These are phyloP conservation scores for Pythium aquatile DNA, from an alignment of 352 stramenopile genomes.

Conservation along the genomic window DNA sequence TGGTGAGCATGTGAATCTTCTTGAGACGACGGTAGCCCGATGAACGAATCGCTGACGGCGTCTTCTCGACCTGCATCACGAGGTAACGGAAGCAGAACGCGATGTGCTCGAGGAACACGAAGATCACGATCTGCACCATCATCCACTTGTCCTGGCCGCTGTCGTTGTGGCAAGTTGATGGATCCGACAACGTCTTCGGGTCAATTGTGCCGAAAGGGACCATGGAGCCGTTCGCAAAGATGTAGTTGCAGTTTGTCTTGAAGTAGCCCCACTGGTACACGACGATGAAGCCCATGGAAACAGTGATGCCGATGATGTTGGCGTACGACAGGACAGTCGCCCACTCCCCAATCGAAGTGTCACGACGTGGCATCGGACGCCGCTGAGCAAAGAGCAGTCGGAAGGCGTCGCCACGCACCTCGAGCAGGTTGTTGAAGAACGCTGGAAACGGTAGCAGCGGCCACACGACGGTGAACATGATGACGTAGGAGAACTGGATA, in stretches of 20 bases:
- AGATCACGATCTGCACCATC: conserved; percentile 81
- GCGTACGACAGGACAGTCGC: conserved; percentile 80
- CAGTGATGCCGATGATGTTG: conserved; percentile 84
- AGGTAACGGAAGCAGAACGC: conserved; percentile 83
- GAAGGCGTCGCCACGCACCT: conserved; percentile 84
- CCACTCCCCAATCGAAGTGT: conserved; percentile 84
- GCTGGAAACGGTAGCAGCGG: conserved; percentile 81
- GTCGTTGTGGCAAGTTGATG: conserved; percentile 40
- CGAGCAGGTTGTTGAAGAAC: conserved; percentile 87
- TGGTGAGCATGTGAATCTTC: conserved; percentile 76
- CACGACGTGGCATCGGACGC: conserved; percentile 76
- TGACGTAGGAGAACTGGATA: conserved; percentile 89
- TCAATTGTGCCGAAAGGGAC: conserved; percentile 71
- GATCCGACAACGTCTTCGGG: conserved; percentile 29
- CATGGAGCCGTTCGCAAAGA: conserved; percentile 66
- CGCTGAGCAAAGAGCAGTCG: conserved; percentile 78
- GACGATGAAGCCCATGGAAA: conserved; percentile 77
- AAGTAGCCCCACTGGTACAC: conserved; percentile 88
- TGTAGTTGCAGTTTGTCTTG: conserved; percentile 71
- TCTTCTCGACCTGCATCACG: conserved; percentile 79
- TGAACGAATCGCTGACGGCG: conserved; percentile 64
- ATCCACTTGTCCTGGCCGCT: conserved; percentile 46
- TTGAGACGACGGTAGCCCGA: conserved; percentile 77
- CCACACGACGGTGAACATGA: conserved; percentile 91
- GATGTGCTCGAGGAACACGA: conserved; percentile 80